Base-by-base conservation (phyloP, 208 protist species). In the Herpetomonas samuelpessoai region DNA sequence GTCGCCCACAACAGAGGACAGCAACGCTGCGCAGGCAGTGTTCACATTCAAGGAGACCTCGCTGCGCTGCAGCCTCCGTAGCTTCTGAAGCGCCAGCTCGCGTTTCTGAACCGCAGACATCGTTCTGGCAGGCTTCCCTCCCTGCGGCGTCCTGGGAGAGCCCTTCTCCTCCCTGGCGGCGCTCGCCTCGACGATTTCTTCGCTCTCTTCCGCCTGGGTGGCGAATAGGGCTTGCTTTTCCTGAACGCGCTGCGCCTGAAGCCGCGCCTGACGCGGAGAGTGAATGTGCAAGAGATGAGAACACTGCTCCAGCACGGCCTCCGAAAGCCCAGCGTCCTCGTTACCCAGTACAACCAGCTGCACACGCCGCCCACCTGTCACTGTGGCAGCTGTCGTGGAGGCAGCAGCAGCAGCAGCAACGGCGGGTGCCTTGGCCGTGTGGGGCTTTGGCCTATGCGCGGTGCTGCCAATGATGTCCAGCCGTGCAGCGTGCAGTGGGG, bases 11-110 rank as follows among this genome's bases (percentile, higher is more conserved):
- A 91, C 19, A 7, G 61, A 19, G 4, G 78, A 64, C 27, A 93
- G 71, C 63, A 93, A 63, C 30, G 79, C 61, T 18, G 82, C 83
- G 59, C 81, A 79, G 10, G 87, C 87, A 16, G 83, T 78, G 68
- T 81, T 84, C 47, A 93, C 87, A 65, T 93, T 93, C 31, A 93
- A 62, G 47, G 87, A 86, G 24, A 93, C 75, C 51, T 90, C 82
- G n/a, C 65, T 62, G 1, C 65, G 59, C 2, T 69, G 57, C 38
- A 89, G 47, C 12, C 60, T 55, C 2, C 62, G 60, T 10, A 67
- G 52, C 16, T 68, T 61, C 7, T 57, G 57, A 45, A 70, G 48
- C 18, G 18, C 74, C 63, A 51, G 64, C 45, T 41, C 28, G 1
- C 55, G 29, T 16, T 25, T 59, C 22, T 53, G 52, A 51, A 60